Evolutionary conservation across 108 stramenopile genomes (phyloP).

Genomic region (Nitzschia palea): DNA sequence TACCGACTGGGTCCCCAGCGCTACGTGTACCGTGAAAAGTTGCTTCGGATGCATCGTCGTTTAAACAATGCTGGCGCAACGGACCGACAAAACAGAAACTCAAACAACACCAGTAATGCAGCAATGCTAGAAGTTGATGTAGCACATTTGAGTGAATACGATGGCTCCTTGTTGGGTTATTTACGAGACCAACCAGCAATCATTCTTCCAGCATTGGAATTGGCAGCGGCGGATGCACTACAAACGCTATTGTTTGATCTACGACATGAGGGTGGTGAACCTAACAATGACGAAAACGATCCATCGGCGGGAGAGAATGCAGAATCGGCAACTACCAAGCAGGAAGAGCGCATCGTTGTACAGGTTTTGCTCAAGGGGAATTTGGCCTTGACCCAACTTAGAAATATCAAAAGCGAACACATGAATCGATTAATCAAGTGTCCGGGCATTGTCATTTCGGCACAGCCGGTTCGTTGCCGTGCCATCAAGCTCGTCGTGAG

Average conservation of each 20-base stretch:
- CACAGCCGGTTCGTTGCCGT: slow-evolving; percentile 77
- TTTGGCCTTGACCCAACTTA: slow-evolving; percentile 76
- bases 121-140: slow-evolving; percentile 69
- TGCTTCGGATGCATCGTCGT: slow-evolving; percentile 83
- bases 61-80: slow-evolving; percentile 17
- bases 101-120: slow-evolving; percentile 29
- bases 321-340: not conserved
- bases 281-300: slow-evolving; percentile 14
- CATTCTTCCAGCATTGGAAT: slow-evolving; percentile 72
- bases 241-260: slow-evolving; percentile 59
- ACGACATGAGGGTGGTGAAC: slow-evolving; percentile 9
- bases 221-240: slow-evolving; percentile 74
- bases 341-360: slow-evolving; percentile 29
- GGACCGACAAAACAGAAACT: not conserved
- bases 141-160: slow-evolving; percentile 87
- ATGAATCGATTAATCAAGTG: slow-evolving; percentile 91
- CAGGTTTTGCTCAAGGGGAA: slow-evolving; percentile 79
- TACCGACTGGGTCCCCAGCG: slow-evolving; percentile 75
- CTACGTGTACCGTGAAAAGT: slow-evolving; percentile 78
- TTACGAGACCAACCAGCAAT: slow-evolving; percentile 60
- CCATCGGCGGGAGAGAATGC: slow-evolving; percentile 4
- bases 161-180: slow-evolving; percentile 73
- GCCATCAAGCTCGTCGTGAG: slow-evolving; percentile 81
- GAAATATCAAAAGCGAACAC: slow-evolving; percentile 90
- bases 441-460: slow-evolving; percentile 95